phyloP scores from a whole-genome alignment of 805 yeast genomes.

The Yarrowia sp. region DNA sequence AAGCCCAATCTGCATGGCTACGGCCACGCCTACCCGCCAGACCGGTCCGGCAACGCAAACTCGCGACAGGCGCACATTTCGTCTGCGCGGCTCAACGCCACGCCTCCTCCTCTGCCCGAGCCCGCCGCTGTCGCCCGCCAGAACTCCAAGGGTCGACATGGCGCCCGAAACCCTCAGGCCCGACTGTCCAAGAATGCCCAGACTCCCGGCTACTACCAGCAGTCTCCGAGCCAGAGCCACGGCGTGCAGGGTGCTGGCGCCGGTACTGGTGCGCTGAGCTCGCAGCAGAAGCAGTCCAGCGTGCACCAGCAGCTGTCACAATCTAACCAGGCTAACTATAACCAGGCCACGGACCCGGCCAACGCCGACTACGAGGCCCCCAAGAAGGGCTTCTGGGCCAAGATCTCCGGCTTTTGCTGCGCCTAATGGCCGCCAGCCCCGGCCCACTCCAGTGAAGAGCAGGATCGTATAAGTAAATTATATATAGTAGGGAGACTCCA shows the following conservation, averaged over 20 bases:
- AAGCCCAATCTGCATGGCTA: slow-evolving; percentile 94
- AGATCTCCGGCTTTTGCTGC: slow-evolving; percentile 20
- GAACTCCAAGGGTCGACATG: slow-evolving; percentile 35
- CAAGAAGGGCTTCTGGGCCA: slow-evolving; percentile 26
- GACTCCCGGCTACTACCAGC: slow-evolving; percentile 24
- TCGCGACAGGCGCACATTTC: slow-evolving; percentile 35
- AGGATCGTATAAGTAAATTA: slow-evolving; percentile 22
- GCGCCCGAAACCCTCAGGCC: slow-evolving; percentile 25
- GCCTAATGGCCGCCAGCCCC: neutral
- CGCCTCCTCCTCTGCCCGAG: slow-evolving; percentile 38
- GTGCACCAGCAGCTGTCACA: slow-evolving; percentile 22
- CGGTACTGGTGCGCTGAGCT: slow-evolving; percentile 9
- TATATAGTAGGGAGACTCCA: slow-evolving; percentile 20
- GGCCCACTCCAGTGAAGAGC: neutral
- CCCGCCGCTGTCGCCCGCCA: slow-evolving; percentile 40
- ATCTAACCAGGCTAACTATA: slow-evolving; percentile 24
- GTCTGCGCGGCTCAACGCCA: slow-evolving; percentile 43
- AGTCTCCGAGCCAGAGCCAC: slow-evolving; percentile 24
- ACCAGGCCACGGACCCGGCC: slow-evolving; percentile 25
- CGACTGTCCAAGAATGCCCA: slow-evolving; percentile 24
- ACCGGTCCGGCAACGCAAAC: slow-evolving; percentile 20
- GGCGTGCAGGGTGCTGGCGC: slow-evolving; percentile 7
- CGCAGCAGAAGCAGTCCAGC: slow-evolving; percentile 22
- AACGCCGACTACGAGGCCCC: slow-evolving; percentile 25
- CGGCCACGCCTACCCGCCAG: slow-evolving; percentile 87